Base-by-base conservation (phyloP, 2,329 filamentous ascomycete genomes). In the Gliomastix tumulicola region DNA sequence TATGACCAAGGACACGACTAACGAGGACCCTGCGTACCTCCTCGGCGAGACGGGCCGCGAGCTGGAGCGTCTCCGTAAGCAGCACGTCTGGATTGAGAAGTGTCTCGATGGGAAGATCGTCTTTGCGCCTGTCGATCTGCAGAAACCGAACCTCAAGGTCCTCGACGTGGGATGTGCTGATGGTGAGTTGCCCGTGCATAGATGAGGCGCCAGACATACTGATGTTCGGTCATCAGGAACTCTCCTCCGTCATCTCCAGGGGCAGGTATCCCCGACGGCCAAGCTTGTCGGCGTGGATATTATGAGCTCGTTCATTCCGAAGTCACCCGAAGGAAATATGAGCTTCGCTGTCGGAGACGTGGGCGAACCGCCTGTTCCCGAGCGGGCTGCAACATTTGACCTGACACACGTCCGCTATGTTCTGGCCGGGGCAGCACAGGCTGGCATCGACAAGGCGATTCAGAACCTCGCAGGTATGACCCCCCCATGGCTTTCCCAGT, bases 131-230 rank as follows among this genome's bases (percentile, higher is more conserved):
- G 30, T 45, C 11, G 35, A 45, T 19, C 32, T 43, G 12, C 19
- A 34, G 20, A 41, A 40, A 16, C 25, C 34, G 6, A 33, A 35
- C 2, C 18, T 44, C 6, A 41, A 36, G 31, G 23, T 45, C 21
- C 39, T 45, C 11, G 43, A 45, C 23, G 34, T 45, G 32, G 43
- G 43, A 11, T 45, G 43, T 30, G 43, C 43, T 9, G 43, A 45
- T 32, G 43, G 41, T 44, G 32, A 23, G 39, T n/a, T n/a, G n/a
- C n/a, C n/a, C n/a, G n/a, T n/a, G n/a, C n/a, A n/a, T n/a, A n/a
- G n/a, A n/a, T n/a, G n/a, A n/a, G 43, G 44, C 23, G 34, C 44
- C 30, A 41, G 43, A 11, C 44, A 41, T 30, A 41, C 43, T 9
- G 43, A 45, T 32, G 43, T 38, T 44, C 32, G 21, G 39, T 15